These are phyloP conservation scores for Colletotrichum australisinense DNA, from an alignment of 2,329 filamentous ascomycete species.

Conservation along the genomic window DNA sequence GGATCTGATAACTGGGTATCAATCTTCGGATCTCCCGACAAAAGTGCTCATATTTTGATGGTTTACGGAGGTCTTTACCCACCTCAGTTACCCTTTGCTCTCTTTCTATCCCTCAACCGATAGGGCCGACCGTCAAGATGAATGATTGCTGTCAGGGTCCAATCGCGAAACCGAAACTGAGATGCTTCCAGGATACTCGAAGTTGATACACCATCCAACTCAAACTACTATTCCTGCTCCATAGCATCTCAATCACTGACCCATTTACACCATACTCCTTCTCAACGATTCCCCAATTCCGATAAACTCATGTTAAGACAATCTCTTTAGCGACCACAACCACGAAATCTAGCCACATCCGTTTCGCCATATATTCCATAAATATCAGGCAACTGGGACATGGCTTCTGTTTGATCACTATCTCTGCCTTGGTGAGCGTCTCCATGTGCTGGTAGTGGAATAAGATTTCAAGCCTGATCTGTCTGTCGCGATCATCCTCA, in stretches of 20 bases:
- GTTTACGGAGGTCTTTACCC: no score
- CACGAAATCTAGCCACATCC: background rate
- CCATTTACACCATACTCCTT: no score
- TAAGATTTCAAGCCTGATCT: background rate
- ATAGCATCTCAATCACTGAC: no score
- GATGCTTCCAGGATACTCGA: no score
- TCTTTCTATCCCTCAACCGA: background rate
- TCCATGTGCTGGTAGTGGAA: background rate
- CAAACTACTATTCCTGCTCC: no score
- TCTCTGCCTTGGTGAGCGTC: background rate
- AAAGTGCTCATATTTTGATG: no score
- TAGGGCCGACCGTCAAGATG: background rate
- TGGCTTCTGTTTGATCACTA: background rate
- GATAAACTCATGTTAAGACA: background rate
- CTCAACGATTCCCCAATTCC: no score
- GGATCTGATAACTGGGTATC: no score
- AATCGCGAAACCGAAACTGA: background rate
- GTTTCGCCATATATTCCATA: background rate
- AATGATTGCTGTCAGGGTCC: fast-evolving
- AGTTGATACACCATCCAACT: no score
- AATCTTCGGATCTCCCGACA: no score
- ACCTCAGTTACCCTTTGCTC: background rate
- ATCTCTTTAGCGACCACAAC: background rate
- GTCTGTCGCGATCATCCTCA: background rate
- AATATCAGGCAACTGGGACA: background rate